Evolutionary conservation across 225 moss, liverwort and hornwort species (phyloP).

Genomic region (Anthoceros angustus): DNA sequence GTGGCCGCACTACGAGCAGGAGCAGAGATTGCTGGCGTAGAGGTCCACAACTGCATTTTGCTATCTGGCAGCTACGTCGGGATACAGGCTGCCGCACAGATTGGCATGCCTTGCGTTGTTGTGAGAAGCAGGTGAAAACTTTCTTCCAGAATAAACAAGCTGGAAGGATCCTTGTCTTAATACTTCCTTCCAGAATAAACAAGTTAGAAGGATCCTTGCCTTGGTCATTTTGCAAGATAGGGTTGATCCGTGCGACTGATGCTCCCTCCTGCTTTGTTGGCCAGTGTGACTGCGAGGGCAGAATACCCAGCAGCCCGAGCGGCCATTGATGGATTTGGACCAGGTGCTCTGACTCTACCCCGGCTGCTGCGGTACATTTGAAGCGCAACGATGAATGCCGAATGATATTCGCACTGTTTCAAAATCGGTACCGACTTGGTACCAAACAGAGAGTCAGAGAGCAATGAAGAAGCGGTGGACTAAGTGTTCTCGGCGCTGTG

Average conservation of each 20-base stretch:
- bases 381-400: no score
- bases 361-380: slow-evolving; percentile 36
- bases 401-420: no score
- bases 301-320: slow-evolving; percentile 79
- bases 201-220: neutral
- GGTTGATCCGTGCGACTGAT: neutral
- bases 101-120: slow-evolving; percentile 93
- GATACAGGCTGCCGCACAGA: slow-evolving; percentile 54
- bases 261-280: neutral
- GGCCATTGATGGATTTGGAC: slow-evolving; percentile 64
- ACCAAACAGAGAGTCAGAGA: no score
- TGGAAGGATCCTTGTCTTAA: neutral
- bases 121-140: slow-evolving; percentile 67
- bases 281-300: slow-evolving; percentile 57
- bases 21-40: slow-evolving; percentile 48
- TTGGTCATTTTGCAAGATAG: neutral
- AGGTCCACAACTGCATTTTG: slow-evolving; percentile 49
- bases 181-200: neutral
- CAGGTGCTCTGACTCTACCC: slow-evolving; percentile 52
- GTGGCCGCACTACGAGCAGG: slow-evolving; percentile 83
- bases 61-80: slow-evolving; percentile 62
- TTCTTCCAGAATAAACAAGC: neutral
- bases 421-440: no score
- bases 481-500: no score
- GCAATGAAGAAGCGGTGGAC: no score